phyloP scores from a whole-genome alignment of 2,329 filamentous ascomycete genomes.

The Ophiocordyceps robertsii region DNA sequence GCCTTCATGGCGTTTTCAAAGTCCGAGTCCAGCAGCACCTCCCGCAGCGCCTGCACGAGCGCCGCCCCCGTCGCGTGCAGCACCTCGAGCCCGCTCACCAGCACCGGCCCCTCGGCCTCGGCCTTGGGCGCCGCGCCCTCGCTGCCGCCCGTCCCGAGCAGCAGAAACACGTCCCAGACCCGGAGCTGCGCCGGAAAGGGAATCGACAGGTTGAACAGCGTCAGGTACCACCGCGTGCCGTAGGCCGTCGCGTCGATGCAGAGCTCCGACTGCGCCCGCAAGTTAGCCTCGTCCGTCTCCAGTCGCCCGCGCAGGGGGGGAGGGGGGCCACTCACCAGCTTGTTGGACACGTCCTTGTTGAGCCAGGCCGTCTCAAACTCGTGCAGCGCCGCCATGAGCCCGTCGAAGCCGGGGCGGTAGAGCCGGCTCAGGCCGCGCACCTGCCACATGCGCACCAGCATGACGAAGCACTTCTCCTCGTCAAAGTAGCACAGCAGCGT shows the following conservation, averaged over 20 bases:
- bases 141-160: conserved; percentile 45
- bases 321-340: conserved; percentile 59
- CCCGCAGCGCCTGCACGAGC: conserved; percentile 77
- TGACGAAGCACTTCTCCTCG: conserved; percentile 86
- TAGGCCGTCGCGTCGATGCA: conserved; percentile 82
- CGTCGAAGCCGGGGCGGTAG: conserved; percentile 72
- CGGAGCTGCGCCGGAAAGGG: conserved; percentile 88
- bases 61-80: conserved; percentile 84
- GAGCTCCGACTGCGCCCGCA: conserved; percentile 48
- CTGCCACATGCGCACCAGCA: conserved; percentile 92
- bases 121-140: conserved; percentile 1
- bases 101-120: conserved; percentile 3
- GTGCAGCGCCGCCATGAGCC: conserved; percentile 71
- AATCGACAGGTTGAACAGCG: conserved; percentile 92
- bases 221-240: conserved; percentile 93
- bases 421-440: conserved; percentile 73
- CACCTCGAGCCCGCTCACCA: conserved; percentile 54
- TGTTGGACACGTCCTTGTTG: conserved; percentile 62
- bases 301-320: not conserved
- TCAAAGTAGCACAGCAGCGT: conserved; percentile 95
- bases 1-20: conserved; percentile 99
- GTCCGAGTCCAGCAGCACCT: conserved; percentile 81
- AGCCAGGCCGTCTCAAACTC: conserved; percentile 85
- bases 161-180: conserved; percentile 96
- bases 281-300: not conserved